Conservation (phyloP, 495 filamentous ascomycete genomes). For the Penicillium goetzii region DNA sequence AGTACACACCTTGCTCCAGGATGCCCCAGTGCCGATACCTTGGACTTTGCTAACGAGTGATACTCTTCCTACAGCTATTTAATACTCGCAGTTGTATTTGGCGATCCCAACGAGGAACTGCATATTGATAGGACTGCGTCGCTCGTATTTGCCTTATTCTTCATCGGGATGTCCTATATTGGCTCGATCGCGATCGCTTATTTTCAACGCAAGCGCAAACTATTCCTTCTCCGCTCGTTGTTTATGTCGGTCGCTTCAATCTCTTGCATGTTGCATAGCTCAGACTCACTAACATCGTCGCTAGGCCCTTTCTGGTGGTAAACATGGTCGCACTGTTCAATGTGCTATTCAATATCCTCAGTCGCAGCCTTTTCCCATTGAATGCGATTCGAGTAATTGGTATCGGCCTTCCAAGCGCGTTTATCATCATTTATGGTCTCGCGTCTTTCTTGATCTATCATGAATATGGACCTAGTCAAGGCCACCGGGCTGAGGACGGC, state of each 20-base stretch:
- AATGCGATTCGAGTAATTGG: conserved; percentile 26
- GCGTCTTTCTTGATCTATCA: conserved; percentile 33
- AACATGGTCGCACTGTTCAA: conserved; percentile 41
- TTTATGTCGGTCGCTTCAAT: conserved; percentile 26
- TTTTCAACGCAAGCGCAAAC: conserved; percentile 25
- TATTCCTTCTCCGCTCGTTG: conserved; percentile 36
- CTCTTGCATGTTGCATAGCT: conserved; percentile 9
- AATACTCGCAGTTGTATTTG: conserved; percentile 37
- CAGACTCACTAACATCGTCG: not conserved
- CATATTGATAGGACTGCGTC: conserved; percentile 24
- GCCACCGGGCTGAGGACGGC: conserved; percentile 17
- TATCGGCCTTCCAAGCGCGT: conserved; percentile 32
- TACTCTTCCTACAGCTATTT: conserved; percentile 28
- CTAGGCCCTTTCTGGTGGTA: conserved; percentile 35
- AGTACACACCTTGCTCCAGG: conserved; percentile 1
- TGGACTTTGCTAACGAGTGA: not conserved
- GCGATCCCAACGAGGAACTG: conserved; percentile 14
- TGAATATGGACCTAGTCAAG: conserved; percentile 14
- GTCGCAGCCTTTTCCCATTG: conserved; percentile 33
- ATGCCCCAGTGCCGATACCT: not conserved
- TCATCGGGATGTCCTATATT: conserved; percentile 33
- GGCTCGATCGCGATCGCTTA: conserved; percentile 31
- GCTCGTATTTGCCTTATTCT: conserved; percentile 27
- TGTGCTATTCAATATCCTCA: conserved; percentile 37
- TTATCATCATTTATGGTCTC: conserved; percentile 33